A percentile compares a stretch with the other conserved stretches of the same genome.
Conservation (phyloP, 164 flowering plant species). For the Annona squamosa region DNA sequence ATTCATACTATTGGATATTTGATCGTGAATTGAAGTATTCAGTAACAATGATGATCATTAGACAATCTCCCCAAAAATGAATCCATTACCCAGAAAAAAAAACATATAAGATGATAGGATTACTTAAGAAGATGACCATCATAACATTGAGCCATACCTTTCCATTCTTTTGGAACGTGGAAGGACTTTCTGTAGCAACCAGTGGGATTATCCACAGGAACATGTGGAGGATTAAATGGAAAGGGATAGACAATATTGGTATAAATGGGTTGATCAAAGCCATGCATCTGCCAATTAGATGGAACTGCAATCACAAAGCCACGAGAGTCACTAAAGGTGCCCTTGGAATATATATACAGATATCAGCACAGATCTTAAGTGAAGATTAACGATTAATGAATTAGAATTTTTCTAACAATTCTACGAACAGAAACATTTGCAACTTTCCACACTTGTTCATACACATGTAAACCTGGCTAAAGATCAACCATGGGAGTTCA, state of each 20-base stretch:
- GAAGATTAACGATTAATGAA: not conserved
- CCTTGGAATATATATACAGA: not conserved
- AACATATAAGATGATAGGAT: not conserved
- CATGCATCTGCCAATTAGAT: slow-evolving; percentile 98
- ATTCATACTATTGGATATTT: too few relatives aligned
- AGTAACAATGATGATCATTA: not conserved
- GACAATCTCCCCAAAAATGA: not conserved
- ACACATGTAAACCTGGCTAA: too few relatives aligned
- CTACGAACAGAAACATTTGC: too few relatives aligned
- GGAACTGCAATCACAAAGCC: slow-evolving; percentile 61
- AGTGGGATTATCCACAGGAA: slow-evolving; percentile 80
- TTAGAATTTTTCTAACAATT: too few relatives aligned
- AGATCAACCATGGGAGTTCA: too few relatives aligned
- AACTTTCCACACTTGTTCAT: too few relatives aligned
- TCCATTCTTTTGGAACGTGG: slow-evolving; percentile 73
- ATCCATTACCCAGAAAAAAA: not conserved
- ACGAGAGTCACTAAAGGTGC: not conserved
- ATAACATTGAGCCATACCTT: slow-evolving; percentile 37
- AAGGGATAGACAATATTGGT: slow-evolving; percentile 81
- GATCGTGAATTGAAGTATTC: too few relatives aligned
- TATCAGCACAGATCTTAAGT: not conserved
- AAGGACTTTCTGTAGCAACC: slow-evolving; percentile 92
- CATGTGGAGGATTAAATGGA: slow-evolving; percentile 74
- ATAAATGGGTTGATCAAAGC: slow-evolving; percentile 84
- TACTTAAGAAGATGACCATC: not conserved